Evolutionary conservation across 768 basidiomycete genomes (phyloP).

Genomic region (Hypholoma fasciculare): DNA sequence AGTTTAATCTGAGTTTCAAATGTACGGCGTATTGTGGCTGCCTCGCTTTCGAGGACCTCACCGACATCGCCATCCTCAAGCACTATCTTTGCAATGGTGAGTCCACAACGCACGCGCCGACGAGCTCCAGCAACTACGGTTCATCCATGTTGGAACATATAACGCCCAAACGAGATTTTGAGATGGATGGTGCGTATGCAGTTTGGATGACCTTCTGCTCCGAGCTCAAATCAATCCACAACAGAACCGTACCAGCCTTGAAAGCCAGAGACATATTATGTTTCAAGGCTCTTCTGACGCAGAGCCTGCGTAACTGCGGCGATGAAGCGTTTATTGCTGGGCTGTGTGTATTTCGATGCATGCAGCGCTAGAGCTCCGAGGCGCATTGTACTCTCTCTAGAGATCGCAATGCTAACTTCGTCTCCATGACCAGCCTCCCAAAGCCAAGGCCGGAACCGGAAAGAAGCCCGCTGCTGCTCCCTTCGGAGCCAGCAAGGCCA

Average conservation of each 20-base stretch:
- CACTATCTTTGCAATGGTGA: slow-evolving; percentile 53
- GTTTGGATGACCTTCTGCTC: slow-evolving; percentile 33
- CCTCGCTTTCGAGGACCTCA: background rate
- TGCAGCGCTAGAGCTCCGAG: slow-evolving; percentile 52
- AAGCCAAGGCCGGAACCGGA: slow-evolving; percentile 65
- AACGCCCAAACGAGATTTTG: slow-evolving; percentile 15
- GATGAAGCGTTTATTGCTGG: slow-evolving; percentile 19
- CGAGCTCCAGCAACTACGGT: slow-evolving; percentile 40
- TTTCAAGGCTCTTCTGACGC: slow-evolving; percentile 24
- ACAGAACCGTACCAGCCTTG: slow-evolving; percentile 27
- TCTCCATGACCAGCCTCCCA: slow-evolving; percentile 95
- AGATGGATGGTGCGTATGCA: slow-evolving; percentile 54
- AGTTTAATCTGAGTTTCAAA: slow-evolving; percentile 20
- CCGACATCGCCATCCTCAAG: slow-evolving; percentile 37
- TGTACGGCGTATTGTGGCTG: background rate
- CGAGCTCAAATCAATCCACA: background rate
- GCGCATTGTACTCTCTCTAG: slow-evolving; percentile 32
- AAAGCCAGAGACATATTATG: slow-evolving; percentile 16
- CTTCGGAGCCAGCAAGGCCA: slow-evolving; percentile 72
- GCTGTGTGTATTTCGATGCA: slow-evolving; percentile 21
- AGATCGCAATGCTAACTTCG: slow-evolving; percentile 52
- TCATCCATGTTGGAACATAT: slow-evolving; percentile 30
- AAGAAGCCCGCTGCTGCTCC: slow-evolving; percentile 89
- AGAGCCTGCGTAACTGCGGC: slow-evolving; percentile 30
- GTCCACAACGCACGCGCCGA: slow-evolving; percentile 26